Evolutionary conservation across 2,329 filamentous ascomycete genomes (phyloP).

Genomic region (Sclerotinia sclerotiorum): DNA sequence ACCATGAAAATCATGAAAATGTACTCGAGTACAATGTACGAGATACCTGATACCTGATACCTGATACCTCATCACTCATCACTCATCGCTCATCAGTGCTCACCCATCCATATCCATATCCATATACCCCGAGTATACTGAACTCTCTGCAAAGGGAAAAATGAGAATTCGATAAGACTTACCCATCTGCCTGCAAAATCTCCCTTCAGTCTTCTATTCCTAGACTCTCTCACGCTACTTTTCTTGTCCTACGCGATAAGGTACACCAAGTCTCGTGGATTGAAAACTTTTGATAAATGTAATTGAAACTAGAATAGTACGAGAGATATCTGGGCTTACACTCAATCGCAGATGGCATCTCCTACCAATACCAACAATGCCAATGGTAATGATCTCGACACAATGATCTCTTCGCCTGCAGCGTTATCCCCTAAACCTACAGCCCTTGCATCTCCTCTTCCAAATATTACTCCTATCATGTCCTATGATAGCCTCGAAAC

Average conservation of each 20-base stretch:
- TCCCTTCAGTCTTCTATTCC: background rate
- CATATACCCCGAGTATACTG: background rate
- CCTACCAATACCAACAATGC: background rate
- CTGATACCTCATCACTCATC: too few species aligned
- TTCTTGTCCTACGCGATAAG: background rate
- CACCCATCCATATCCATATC: background rate
- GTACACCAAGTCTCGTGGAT: background rate
- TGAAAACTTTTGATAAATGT: background rate
- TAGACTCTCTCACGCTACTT: too few species aligned
- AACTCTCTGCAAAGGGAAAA: background rate
- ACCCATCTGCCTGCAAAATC: background rate
- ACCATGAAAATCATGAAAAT: background rate
- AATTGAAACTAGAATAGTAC: background rate
- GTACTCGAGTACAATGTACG: too few species aligned
- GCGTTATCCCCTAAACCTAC: background rate
- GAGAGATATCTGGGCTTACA: background rate
- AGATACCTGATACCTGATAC: too few species aligned
- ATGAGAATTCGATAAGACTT: background rate
- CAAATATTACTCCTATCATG: constrained; percentile 1
- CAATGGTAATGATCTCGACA: background rate
- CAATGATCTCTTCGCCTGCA: background rate
- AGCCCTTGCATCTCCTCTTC: background rate
- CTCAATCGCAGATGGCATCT: constrained; percentile 4
- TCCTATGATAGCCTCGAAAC: constrained; percentile 5
- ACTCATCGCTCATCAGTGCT: too few species aligned